Conservation (phyloP, 768 basidiomycete genomes). For the Phanerochaete carnosa region DNA sequence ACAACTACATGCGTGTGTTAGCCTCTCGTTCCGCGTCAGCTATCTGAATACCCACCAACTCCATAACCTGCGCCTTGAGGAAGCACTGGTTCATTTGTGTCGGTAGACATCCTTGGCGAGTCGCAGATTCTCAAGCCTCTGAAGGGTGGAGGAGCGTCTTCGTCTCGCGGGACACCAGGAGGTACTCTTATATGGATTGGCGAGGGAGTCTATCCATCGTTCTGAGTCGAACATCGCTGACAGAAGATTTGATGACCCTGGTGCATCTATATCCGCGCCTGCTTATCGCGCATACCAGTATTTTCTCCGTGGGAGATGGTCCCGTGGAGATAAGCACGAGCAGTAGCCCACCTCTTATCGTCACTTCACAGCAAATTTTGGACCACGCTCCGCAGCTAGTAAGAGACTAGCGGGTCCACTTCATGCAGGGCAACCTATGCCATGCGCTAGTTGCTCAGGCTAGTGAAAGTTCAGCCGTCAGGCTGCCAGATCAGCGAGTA, state of each 20-base stretch:
- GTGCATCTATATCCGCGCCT: constrained; percentile 3
- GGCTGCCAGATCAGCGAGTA: too few species aligned
- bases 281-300: constrained; percentile 7
- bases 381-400: too few species aligned
- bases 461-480: too few species aligned
- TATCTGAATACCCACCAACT: constrained; percentile 44
- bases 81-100: constrained; percentile 37
- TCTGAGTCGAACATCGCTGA: background rate
- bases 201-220: background rate
- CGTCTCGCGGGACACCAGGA: background rate
- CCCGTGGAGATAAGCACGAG: background rate
- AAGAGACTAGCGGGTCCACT: too few species aligned
- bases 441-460: too few species aligned
- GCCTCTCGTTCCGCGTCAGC: too few species aligned
- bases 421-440: too few species aligned
- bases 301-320: background rate
- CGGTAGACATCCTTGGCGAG: constrained; percentile 17
- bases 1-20: constrained; percentile 36
- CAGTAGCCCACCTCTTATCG: background rate
- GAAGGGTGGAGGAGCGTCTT: background rate
- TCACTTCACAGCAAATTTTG: background rate
- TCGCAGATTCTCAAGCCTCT: background rate
- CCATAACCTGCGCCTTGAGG: constrained; percentile 87
- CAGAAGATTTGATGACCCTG: background rate
- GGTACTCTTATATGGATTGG: background rate